Percentiles rank a stretch among this genome's conserved stretches.
Conservation (phyloP, 2,329 filamentous ascomycete genomes). For the Botrytis aclada region DNA sequence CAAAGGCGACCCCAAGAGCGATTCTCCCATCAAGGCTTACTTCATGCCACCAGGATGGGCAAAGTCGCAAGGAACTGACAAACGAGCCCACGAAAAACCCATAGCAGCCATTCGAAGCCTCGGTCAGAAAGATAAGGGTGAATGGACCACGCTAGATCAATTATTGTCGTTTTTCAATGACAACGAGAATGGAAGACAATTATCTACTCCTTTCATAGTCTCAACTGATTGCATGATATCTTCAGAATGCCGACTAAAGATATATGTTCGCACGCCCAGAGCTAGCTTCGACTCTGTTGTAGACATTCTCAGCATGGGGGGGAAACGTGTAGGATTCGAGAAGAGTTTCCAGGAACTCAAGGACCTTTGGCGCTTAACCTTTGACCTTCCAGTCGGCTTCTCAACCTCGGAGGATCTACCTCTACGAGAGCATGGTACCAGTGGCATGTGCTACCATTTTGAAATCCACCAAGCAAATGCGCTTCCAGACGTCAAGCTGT, state of each 20-base stretch:
- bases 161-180: background rate
- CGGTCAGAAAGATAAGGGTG: background rate
- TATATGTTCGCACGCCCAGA: constrained; percentile 1
- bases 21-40: background rate
- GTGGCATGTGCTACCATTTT: constrained; percentile 6
- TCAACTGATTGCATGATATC: background rate
- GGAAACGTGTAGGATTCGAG: background rate
- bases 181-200: background rate
- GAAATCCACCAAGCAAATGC: background rate
- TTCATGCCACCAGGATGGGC: background rate
- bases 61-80: background rate
- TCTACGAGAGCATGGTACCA: background rate
- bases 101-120: constrained; percentile 1
- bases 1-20: constrained; percentile 2
- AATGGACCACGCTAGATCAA: background rate
- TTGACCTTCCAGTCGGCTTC: background rate
- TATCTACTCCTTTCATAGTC: constrained; percentile 8
- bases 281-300: constrained; percentile 3
- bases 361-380: background rate
- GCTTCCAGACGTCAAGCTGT: constrained; percentile 3
- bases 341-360: background rate
- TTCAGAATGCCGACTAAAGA: background rate
- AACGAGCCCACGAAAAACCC: background rate
- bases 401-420: background rate
- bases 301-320: background rate